Evolutionary conservation across 257 asterid species (phyloP), one percentile per base, ranked within the genome.

Genomic region (Forsythia suspensa): DNA sequence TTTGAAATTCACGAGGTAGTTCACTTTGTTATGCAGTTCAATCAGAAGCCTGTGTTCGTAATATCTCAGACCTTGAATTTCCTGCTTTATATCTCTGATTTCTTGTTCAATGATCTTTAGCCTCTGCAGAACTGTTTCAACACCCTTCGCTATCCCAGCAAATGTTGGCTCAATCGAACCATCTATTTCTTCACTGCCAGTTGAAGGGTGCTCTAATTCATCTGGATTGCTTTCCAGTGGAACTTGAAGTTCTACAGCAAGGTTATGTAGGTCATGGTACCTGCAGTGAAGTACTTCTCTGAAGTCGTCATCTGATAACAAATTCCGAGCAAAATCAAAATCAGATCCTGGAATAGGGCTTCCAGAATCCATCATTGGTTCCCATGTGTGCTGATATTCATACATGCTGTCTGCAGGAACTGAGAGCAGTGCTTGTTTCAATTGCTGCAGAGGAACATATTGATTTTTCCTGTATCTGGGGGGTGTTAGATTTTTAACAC

Each of bases 361-460:
- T n/a, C 94, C 95, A 16, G 94, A 89, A 65, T 94, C 92, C 21
- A 73, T 38, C 36, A 86, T 46, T 6, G 92, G 80, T 66, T 80
- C 93, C 98, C 97, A 94, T 0, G 97, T 92, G 83, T 91, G 98
- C 84, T 94, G 98, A 88, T 92, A 94, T 66, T 94, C 97, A 38
- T 94, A 92, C 81, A 94, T 92, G 79, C 83, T 38, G 38, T 94
- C 98, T 21, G 97, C 97, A 42, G 98, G 94, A 37, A 94, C 91
- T 1, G 94, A 90, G 82, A 92, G 96, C 69, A 94, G 79, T 12
- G 93, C 97, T 73, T 80, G 89, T 81, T 90, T 94, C 24, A 94
- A 63, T 40, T 82, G 92, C 69, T 90, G 97, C 67, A 88, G 84
- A 29, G 85, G 73, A 15, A 84, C 87, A 12, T 65, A 70, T 57